These are phyloP conservation scores for Chlorella variabilis DNA, from an alignment of 163 green algal species.

Conservation along the genomic window DNA sequence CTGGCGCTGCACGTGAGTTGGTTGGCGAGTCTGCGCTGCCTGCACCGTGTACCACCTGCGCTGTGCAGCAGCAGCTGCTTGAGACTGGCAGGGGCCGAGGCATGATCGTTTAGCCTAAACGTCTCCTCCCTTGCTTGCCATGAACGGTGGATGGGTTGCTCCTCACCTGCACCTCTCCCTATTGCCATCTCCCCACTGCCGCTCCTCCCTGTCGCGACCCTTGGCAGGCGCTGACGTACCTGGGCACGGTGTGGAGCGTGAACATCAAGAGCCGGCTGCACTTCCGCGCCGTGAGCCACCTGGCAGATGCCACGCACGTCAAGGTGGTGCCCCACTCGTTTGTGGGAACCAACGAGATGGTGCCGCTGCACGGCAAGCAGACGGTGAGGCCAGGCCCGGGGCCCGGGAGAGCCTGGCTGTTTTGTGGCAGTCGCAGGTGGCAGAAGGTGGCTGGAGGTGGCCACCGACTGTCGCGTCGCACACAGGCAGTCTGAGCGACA, in stretches of 20 bases:
- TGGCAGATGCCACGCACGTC: slow-evolving; percentile 66
- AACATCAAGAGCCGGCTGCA: slow-evolving; percentile 55
- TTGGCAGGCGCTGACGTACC: slow-evolving; percentile 66
- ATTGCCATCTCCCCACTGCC: too few species aligned
- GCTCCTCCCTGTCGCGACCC: background rate
- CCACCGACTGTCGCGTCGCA: too few species aligned
- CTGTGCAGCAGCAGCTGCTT: too few species aligned
- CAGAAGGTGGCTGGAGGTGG: background rate
- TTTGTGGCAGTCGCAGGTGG: too few species aligned
- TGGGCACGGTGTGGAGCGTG: slow-evolving; percentile 81
- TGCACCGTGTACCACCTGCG: too few species aligned
- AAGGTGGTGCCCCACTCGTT: slow-evolving; percentile 51
- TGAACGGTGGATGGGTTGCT: background rate
- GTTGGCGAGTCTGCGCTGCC: background rate
- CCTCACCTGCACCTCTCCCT: too few species aligned
- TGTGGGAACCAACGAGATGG: slow-evolving; percentile 47
- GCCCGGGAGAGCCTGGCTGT: background rate
- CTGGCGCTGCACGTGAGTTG: slow-evolving; percentile 7
- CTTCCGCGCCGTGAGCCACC: slow-evolving; percentile 44
- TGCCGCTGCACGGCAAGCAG: slow-evolving; percentile 60
- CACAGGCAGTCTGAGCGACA: too few species aligned
- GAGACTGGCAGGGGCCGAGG: background rate
- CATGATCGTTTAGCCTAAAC: too few species aligned
- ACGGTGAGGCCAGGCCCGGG: slow-evolving; percentile 51
- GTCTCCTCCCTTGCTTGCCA: too few species aligned